A percentile compares a stretch with the other conserved stretches of the same genome.
Conservation (phyloP, 2,329 filamentous ascomycete species). For the Botrytis galanthina region DNA sequence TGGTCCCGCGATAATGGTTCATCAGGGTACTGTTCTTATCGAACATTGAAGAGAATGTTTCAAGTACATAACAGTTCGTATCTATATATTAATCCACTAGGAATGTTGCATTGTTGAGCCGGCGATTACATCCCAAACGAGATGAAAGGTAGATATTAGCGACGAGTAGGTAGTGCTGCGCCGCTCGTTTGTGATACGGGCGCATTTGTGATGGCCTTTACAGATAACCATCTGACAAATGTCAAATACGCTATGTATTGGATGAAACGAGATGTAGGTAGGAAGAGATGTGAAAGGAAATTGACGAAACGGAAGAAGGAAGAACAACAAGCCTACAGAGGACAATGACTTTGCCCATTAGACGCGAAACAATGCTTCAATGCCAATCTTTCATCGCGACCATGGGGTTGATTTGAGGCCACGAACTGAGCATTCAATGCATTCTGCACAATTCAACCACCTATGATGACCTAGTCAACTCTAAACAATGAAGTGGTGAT, state of each 20-base stretch:
- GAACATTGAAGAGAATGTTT: neutral
- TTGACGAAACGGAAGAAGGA: neutral
- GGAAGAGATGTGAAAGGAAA: neutral
- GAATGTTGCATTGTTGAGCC: neutral
- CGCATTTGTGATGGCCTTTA: neutral
- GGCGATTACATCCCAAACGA: neutral
- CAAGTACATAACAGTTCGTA: neutral
- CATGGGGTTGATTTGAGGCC: neutral
- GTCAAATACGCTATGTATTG: neutral
- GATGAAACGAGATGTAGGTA: neutral
- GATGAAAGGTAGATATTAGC: neutral
- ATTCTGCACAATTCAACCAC: neutral
- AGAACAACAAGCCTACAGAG: neutral
- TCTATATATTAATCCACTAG: neutral
- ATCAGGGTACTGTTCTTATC: neutral
- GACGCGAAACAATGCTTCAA: neutral
- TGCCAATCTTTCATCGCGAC: neutral
- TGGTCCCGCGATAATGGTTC: neutral
- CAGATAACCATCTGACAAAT: neutral
- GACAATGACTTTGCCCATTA: neutral
- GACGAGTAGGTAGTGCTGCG: neutral
- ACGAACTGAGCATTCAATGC: neutral
- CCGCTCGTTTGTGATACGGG: neutral
- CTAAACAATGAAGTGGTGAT: neutral
- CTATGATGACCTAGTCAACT: neutral